Evolutionary conservation across 1,284 basidiomycete genomes (phyloP).

Genomic region (Ganoderma resinaceum): DNA sequence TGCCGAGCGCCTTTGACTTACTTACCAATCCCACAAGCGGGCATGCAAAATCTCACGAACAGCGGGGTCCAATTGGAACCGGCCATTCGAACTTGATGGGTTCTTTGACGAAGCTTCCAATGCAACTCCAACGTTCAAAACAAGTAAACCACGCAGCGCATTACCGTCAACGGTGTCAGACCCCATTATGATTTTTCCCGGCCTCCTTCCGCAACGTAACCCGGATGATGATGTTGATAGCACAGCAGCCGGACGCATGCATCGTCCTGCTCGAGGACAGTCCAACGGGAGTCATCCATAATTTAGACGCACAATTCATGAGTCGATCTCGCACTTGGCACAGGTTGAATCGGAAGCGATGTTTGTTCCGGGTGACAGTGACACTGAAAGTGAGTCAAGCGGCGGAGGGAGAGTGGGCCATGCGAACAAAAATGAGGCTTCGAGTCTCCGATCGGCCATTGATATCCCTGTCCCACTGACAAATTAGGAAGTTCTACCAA

Average conservation of each 20-base stretch:
- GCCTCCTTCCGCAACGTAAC: neutral
- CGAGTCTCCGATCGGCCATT: neutral
- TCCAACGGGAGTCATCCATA: neutral
- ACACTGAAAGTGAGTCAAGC: neutral
- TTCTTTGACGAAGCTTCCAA: neutral
- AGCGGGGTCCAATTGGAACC: neutral
- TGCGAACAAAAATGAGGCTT: neutral
- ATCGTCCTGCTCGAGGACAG: neutral
- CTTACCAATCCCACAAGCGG: slow-evolving; percentile 5
- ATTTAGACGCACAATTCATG: neutral
- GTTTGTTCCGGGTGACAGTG: neutral
- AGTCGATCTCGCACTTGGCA: neutral
- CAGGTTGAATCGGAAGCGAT: neutral
- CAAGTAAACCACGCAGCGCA: neutral
- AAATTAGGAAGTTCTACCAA: neutral
- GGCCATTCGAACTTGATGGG: neutral
- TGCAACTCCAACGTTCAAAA: neutral
- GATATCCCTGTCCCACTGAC: neutral
- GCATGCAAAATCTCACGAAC: neutral
- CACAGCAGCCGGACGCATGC: neutral
- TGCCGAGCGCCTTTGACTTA: neutral
- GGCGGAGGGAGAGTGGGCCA: too few species aligned
- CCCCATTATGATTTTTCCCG: neutral
- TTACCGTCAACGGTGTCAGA: neutral
- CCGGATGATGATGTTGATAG: neutral